A percentile compares a stretch with the other conserved stretches of the same genome.
Conservation (phyloP, 2,329 filamentous ascomycete genomes). For the Colletotrichum spinosum region DNA sequence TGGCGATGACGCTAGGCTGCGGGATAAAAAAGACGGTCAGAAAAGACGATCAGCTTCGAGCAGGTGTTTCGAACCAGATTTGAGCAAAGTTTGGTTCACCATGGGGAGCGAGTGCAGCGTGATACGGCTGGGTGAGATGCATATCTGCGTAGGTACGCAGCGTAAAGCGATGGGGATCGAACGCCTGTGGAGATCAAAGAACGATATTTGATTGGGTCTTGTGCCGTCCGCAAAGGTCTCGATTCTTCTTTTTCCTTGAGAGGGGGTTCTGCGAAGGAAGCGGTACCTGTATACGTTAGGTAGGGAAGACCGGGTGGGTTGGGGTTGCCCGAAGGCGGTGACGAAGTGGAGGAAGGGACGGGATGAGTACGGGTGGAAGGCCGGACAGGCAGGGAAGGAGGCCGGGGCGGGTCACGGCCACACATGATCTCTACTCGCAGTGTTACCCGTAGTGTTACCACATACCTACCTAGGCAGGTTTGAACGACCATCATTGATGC, state of each 20-base stretch:
- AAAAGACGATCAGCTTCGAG: slow-evolving; percentile 9
- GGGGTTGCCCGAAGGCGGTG: slow-evolving; percentile 17
- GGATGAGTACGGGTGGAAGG: background rate
- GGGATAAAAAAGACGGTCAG: slow-evolving; percentile 28
- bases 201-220: slow-evolving; percentile 6
- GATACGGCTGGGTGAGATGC: slow-evolving; percentile 3
- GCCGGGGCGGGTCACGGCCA: too few relatives aligned
- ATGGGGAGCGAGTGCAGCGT: slow-evolving; percentile 1
- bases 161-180: background rate
- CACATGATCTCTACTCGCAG: too few relatives aligned
- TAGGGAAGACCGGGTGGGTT: slow-evolving; percentile 1
- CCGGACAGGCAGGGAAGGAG: too few relatives aligned
- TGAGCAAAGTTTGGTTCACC: slow-evolving; percentile 17
- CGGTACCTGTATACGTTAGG: background rate
- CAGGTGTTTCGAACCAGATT: slow-evolving; percentile 26
- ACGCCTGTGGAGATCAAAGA: slow-evolving; percentile 3
- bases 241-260: background rate
- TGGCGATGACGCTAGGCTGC: background rate
- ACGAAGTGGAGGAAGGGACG: background rate
- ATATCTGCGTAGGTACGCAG: background rate
- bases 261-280: too few relatives aligned
- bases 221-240: background rate
- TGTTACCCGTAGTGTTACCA: too few relatives aligned
- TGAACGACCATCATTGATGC: too few relatives aligned
- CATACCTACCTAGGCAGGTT: too few relatives aligned